Percentiles rank a stretch among this genome's conserved stretches.
Conservation (phyloP, 148 eudicot genomes). For the Rhododendron mucronatum region DNA sequence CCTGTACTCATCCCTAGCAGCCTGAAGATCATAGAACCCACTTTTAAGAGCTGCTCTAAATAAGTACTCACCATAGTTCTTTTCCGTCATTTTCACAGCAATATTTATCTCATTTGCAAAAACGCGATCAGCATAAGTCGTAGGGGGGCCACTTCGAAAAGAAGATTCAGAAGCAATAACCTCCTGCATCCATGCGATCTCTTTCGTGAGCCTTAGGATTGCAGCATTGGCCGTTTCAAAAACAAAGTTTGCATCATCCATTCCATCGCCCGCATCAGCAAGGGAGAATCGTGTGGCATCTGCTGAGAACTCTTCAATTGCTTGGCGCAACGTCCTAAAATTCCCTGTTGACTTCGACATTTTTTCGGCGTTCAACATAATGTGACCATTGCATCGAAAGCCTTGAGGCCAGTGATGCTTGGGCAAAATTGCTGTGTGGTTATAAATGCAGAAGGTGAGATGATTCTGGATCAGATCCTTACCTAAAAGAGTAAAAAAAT, state of each 20-base stretch:
- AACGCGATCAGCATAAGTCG: constrained; percentile 70
- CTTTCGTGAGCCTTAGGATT: constrained; percentile 79
- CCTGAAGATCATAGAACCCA: constrained; percentile 83
- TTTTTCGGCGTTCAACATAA: constrained; percentile 83
- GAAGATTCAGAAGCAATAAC: constrained; percentile 53
- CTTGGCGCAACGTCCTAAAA: constrained; percentile 68
- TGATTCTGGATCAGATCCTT: constrained; percentile 96
- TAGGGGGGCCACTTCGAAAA: constrained; percentile 49
- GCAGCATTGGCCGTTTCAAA: constrained; percentile 97
- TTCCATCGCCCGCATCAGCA: constrained; percentile 95
- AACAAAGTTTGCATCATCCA: constrained; percentile 93
- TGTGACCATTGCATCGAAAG: constrained; percentile 90
- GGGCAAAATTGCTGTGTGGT: constrained; percentile 75
- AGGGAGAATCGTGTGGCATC: constrained; percentile 84
- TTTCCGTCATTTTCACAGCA: constrained; percentile 59
- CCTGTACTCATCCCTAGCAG: constrained; percentile 83
- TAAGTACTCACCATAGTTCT: constrained; percentile 59
- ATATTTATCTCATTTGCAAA: constrained; percentile 86
- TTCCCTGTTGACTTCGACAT: constrained; percentile 98
- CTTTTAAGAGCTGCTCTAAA: constrained; percentile 78
- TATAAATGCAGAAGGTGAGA: constrained; percentile 80
- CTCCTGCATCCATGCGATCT: constrained; percentile 84
- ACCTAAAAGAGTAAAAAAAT: constrained; percentile 39
- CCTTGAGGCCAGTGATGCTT: constrained; percentile 84
- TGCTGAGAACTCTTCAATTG: constrained; percentile 83